Conservation (phyloP, 805 yeast genomes). For the Starmera quercuum region DNA sequence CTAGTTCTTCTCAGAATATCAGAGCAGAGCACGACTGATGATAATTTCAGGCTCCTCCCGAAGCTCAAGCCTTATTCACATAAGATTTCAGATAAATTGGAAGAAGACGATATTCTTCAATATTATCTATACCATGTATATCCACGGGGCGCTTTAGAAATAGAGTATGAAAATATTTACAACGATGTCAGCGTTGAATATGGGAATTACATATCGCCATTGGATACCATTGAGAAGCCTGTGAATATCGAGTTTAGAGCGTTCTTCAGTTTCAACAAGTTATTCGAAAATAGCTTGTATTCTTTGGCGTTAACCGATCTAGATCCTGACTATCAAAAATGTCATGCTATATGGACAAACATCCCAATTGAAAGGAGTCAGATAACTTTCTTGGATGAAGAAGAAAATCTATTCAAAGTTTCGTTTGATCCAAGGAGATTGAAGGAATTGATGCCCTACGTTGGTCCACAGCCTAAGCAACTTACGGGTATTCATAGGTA, state of each 20-base stretch:
- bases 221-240: conserved; percentile 9
- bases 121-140: background rate
- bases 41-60: background rate
- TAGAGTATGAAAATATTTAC: background rate
- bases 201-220: conserved; percentile 16
- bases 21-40: background rate
- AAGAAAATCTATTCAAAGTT: conserved; percentile 3
- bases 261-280: conserved; percentile 5
- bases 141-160: background rate
- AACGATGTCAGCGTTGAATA: background rate
- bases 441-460: conserved; percentile 8
- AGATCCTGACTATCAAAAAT: conserved; percentile 5
- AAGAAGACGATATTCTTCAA: background rate
- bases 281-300: conserved; percentile 5
- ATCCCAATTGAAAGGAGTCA: conserved; percentile 4
- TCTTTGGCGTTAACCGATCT: conserved; percentile 12
- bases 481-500: conserved; percentile 10
- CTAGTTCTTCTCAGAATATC: background rate
- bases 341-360: conserved; percentile 16
- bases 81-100: background rate
- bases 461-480: conserved; percentile 10
- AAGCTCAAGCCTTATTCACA: background rate
- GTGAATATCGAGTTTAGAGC: conserved; percentile 6
- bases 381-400: background rate
- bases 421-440: conserved; percentile 5